Evolutionary conservation across 2,329 filamentous ascomycete genomes (phyloP), one percentile per base, ranked within the genome.

Genomic region (Domatiomyces globalis): DNA sequence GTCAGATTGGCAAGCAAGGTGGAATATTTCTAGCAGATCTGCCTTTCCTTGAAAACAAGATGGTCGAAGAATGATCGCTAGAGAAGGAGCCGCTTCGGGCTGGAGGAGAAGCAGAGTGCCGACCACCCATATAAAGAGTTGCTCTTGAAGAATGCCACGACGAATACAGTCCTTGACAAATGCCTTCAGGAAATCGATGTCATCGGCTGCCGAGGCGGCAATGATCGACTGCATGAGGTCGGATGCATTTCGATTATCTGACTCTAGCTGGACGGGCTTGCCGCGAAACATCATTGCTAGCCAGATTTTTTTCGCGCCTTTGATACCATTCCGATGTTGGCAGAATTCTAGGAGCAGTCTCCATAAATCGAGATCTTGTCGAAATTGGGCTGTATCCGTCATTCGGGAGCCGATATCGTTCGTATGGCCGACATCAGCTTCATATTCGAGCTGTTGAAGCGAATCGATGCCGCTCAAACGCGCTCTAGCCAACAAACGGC

Each of bases 111-210:
- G 56, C 20, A 64, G 59, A 43, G 71, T 60, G 33, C 66, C 64
- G 49, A 80, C 65, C 54, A 77, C 61, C 9, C 61, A 59, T 15
- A 61, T 57, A 59, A 78, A 77, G 0, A 79, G 60, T 25, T 51
- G 46, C 17, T 50, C 49, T 22, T 22, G 20, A 18, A 25, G 27
- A 29, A 27, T 27, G 19, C 45, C 20, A 4, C 45, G 45, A 47
- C 29, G 19, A 17, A 12, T 25, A 27, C 45, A 47, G 20, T 46
- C 45, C 25, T 53, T 55, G 47, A 53, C 51, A 5, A 60, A 20
- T 20, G 27, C 47, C 46, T 51, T 53, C 33, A 60, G 49, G 33
- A 56, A 58, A 1, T 47, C 50, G 39, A 49, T 39, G 45, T 59
- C 57, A 15, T 48, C 48, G 39, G 19, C n/a, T 42, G 29, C 12